phyloP scores from a whole-genome alignment of 441 rosid genomes.

The Eruca vesicaria region DNA sequence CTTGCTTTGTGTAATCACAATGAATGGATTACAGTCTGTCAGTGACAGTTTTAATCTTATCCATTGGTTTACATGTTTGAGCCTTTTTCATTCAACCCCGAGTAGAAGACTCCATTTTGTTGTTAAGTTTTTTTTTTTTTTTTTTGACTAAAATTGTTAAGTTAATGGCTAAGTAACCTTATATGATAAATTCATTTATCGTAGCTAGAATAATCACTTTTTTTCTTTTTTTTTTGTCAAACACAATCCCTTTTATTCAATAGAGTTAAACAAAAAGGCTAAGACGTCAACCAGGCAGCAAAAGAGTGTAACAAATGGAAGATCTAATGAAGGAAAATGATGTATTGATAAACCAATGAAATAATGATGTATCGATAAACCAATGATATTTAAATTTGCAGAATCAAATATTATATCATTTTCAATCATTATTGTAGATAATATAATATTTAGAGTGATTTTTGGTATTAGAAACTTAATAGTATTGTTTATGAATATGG shows the following conservation, averaged over 20 bases:
- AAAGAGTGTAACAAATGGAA: neutral
- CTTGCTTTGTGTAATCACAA: neutral
- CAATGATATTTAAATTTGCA: neutral
- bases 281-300: neutral
- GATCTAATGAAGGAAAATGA: neutral
- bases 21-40: slow-evolving; percentile 4
- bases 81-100: neutral
- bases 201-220: neutral
- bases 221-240: too few species aligned
- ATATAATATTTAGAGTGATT: too few species aligned
- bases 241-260: too few species aligned
- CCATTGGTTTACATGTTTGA: neutral
- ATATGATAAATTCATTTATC: neutral
- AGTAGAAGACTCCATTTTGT: neutral
- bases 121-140: neutral
- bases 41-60: neutral
- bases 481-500: too few species aligned
- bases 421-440: neutral
- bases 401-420: neutral
- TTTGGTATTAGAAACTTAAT: too few species aligned
- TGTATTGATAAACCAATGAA: too few species aligned
- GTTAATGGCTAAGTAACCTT: neutral
- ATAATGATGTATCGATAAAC: neutral
- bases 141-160: too few species aligned
- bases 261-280: neutral